phyloP scores from a whole-genome alignment of 2,329 filamentous ascomycete genomes.

The Rugonectria rugulosa region DNA sequence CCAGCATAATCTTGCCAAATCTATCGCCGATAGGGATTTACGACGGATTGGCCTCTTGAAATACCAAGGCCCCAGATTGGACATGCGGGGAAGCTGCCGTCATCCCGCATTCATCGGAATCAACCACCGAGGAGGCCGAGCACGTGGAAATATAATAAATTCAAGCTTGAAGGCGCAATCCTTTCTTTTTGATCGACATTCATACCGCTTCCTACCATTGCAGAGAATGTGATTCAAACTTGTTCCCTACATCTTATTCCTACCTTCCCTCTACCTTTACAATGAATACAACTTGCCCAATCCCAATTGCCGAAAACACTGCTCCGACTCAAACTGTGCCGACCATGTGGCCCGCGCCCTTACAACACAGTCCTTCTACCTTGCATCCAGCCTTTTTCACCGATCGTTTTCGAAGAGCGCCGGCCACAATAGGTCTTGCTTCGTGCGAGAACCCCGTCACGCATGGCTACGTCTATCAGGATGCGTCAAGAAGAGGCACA shows the following conservation, averaged over 20 bases:
- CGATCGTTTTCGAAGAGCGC: slow-evolving; percentile 63
- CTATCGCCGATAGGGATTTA: too few species aligned
- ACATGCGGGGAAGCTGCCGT: slow-evolving; percentile 21
- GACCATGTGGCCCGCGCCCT: slow-evolving; percentile 12
- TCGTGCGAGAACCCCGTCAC: slow-evolving; percentile 58
- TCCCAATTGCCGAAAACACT: slow-evolving; percentile 10
- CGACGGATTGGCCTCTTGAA: not conserved
- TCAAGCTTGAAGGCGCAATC: slow-evolving; percentile 10
- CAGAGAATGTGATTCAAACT: slow-evolving; percentile 13
- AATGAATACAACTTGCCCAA: slow-evolving; percentile 13
- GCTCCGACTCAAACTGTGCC: slow-evolving; percentile 21
- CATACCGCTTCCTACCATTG: not conserved
- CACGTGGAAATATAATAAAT: slow-evolving; percentile 16
- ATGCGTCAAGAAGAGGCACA: slow-evolving; percentile 43
- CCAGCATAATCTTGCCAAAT: not conserved
- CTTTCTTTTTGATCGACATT: not conserved
- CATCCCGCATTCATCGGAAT: slow-evolving; percentile 14
- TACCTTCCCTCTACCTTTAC: not conserved
- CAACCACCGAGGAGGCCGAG: slow-evolving; percentile 14
- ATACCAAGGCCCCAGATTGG: not conserved
- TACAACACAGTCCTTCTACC: slow-evolving; percentile 54
- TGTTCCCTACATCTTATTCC: not conserved
- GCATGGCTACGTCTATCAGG: slow-evolving; percentile 67
- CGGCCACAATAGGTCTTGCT: slow-evolving; percentile 45
- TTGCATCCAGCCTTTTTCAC: slow-evolving; percentile 83